These are phyloP conservation scores for Lentinula raphanica DNA, from an alignment of 768 basidiomycete genomes.

Conservation along the genomic window DNA sequence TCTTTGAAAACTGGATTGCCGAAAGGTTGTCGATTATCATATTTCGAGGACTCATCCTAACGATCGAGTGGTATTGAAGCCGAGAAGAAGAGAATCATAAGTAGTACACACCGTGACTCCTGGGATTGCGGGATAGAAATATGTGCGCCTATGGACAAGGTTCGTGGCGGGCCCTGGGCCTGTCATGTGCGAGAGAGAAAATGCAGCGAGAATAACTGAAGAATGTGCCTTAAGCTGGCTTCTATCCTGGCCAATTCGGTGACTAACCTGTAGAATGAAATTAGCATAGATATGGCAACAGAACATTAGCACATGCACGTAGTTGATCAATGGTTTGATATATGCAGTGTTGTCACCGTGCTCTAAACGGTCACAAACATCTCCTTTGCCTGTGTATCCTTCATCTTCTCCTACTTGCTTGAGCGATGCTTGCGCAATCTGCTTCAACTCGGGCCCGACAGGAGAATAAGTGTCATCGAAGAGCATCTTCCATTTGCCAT, in stretches of 20 bases:
- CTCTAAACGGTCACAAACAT: not conserved
- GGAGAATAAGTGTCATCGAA: not conserved
- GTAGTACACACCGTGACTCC: not conserved
- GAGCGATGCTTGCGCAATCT: not conserved
- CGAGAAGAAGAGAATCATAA: not conserved
- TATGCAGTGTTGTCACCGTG: not conserved
- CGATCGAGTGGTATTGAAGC: not conserved
- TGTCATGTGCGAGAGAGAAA: not conserved
- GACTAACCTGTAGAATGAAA: no score
- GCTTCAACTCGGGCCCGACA: not conserved
- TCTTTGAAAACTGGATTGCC: not conserved
- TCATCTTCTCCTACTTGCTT: not conserved
- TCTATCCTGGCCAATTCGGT: not conserved
- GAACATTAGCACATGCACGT: not conserved
- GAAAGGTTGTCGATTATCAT: not conserved
- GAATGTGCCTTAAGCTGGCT: not conserved
- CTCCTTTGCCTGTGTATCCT: not conserved
- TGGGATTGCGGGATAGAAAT: not conserved
- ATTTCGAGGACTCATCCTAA: no score
- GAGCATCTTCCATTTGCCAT: not conserved
- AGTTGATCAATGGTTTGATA: not conserved
- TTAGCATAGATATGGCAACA: no score
- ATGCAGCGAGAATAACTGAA: not conserved
- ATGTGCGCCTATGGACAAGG: not conserved
- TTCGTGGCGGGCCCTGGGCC: not conserved